These are phyloP conservation scores for Eucalyptus virginea DNA, from an alignment of 345 rosid genomes.

Conservation along the genomic window DNA sequence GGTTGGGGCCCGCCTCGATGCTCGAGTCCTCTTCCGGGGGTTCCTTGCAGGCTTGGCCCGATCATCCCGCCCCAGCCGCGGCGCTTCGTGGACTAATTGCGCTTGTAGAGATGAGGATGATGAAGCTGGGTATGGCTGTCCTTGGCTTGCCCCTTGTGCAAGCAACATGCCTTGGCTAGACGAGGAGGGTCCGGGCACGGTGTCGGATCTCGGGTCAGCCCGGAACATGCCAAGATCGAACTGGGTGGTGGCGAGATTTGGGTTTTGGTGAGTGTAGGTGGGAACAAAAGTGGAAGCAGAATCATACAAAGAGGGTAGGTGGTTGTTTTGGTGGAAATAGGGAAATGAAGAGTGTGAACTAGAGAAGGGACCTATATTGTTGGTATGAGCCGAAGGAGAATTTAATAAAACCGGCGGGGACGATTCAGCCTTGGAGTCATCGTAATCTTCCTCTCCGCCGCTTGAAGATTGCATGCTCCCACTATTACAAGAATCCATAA, in stretches of 20 bases:
- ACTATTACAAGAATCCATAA: conserved; percentile 81
- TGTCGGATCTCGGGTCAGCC: background rate
- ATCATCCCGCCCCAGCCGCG: background rate
- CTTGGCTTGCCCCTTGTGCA: conserved; percentile 13
- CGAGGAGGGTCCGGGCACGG: background rate
- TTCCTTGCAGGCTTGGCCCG: conserved; percentile 15
- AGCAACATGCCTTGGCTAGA: background rate
- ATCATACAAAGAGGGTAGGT: background rate
- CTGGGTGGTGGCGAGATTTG: background rate
- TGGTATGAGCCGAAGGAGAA: background rate
- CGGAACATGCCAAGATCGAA: background rate
- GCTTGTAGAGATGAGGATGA: background rate
- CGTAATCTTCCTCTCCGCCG: conserved; percentile 48
- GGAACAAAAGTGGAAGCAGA: background rate
- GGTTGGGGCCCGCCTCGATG: conserved; percentile 85
- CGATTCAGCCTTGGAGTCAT: conserved; percentile 34
- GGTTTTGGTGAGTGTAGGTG: background rate
- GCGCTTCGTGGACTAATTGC: background rate
- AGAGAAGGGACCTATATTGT: conserved; percentile 3
- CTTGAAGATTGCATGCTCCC: conserved; percentile 71
- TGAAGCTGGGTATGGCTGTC: background rate
- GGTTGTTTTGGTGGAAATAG: background rate
- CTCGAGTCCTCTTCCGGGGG: conserved; percentile 79
- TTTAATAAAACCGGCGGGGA: conserved; percentile 12
- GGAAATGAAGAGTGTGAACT: background rate